These are phyloP conservation scores for Naganishia kalamii DNA, from an alignment of 768 basidiomycete species.

Conservation along the genomic window DNA sequence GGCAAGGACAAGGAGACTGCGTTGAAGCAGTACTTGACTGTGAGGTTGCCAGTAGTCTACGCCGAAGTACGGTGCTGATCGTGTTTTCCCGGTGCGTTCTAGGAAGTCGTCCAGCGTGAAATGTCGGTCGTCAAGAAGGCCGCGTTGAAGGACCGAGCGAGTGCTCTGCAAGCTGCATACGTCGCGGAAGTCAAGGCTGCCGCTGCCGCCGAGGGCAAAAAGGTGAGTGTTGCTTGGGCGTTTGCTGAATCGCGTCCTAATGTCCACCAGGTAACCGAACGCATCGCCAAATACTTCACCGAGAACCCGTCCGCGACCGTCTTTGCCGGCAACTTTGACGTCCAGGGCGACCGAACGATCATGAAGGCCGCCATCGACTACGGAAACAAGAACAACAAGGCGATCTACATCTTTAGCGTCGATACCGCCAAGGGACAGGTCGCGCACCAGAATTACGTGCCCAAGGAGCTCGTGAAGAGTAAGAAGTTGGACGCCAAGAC, in stretches of 20 bases:
- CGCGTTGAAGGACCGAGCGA: constrained; percentile 67
- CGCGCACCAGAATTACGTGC: constrained; percentile 78
- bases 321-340: constrained; percentile 66
- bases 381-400: constrained; percentile 74
- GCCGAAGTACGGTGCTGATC: not conserved
- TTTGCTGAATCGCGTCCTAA: not conserved
- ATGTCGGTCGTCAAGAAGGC: constrained; percentile 81
- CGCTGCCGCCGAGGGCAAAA: constrained; percentile 68
- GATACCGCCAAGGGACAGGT: constrained; percentile 67
- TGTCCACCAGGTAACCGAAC: constrained; percentile 59
- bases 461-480: constrained; percentile 54
- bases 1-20: constrained; percentile 82
- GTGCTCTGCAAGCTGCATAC: constrained; percentile 67
- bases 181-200: constrained; percentile 78
- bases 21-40: constrained; percentile 61
- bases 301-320: constrained; percentile 64
- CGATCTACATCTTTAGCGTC: constrained; percentile 79
- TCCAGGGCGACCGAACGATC: constrained; percentile 81
- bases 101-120: constrained; percentile 85
- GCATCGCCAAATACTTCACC: constrained; percentile 65
- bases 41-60: constrained; percentile 27
- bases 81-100: not conserved
- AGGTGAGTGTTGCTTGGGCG: constrained; percentile 51
- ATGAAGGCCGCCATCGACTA: constrained; percentile 67
- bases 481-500: constrained; percentile 69